Conservation (phyloP, 73 alveolate genomes). For the Blepharisma stoltei region DNA sequence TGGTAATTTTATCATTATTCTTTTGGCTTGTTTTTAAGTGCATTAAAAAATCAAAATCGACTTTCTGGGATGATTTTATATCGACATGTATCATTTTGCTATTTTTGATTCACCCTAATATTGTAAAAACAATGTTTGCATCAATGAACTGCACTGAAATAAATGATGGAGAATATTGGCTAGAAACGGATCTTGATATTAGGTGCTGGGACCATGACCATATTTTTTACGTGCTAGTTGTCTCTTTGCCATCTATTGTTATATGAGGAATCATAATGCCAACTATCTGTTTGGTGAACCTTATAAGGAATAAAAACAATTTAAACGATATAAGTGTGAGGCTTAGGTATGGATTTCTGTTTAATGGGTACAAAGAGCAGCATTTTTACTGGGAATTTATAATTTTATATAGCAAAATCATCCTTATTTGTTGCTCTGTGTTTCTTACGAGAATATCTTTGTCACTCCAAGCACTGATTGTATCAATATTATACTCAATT, state of each 20-base stretch:
- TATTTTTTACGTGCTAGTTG: background rate
- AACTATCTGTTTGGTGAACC: background rate
- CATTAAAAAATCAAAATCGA: constrained; percentile 29
- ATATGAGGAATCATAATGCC: constrained; percentile 33
- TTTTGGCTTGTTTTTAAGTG: constrained; percentile 39
- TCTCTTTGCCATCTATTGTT: constrained; percentile 53
- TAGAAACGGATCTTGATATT: constrained; percentile 44
- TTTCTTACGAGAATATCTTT: constrained; percentile 29
- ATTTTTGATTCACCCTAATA: constrained; percentile 55
- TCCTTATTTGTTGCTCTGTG: constrained; percentile 43
- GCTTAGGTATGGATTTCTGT: constrained; percentile 59
- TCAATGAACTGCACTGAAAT: constrained; percentile 49
- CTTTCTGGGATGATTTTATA: constrained; percentile 36
- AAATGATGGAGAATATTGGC: constrained; percentile 40
- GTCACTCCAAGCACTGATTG: background rate
- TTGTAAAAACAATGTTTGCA: constrained; percentile 53
- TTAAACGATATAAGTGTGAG: constrained; percentile 7
- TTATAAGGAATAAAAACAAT: background rate
- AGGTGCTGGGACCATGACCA: constrained; percentile 45
- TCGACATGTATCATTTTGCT: constrained; percentile 47
- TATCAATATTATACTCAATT: background rate
- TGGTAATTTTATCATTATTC: constrained; percentile 23
- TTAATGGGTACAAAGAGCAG: constrained; percentile 56
- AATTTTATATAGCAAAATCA: constrained; percentile 54
- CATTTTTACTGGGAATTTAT: constrained; percentile 61